Conservation (phyloP, 2,329 filamentous ascomycete species). For the Ilyonectria robusta region DNA sequence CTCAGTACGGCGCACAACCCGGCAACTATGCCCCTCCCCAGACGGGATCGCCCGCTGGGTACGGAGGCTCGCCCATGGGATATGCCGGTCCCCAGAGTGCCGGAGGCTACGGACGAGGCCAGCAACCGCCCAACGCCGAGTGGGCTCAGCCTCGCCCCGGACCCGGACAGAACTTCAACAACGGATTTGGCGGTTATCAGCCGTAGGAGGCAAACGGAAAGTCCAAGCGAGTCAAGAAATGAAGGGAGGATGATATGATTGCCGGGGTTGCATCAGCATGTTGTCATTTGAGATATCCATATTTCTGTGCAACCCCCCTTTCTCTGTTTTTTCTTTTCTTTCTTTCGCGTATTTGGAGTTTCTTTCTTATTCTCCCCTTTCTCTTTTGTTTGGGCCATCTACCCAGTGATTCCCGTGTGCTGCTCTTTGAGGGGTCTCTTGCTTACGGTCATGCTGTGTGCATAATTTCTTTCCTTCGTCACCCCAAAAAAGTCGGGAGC, state of each 20-base stretch:
- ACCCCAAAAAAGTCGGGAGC: constrained; percentile 46
- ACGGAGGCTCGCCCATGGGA: constrained; percentile 77
- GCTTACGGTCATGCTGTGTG: constrained; percentile 44
- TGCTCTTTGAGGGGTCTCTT: constrained; percentile 46
- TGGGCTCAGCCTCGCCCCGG: constrained; percentile 67
- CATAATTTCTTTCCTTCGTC: constrained; percentile 39
- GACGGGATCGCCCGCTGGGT: constrained; percentile 73
- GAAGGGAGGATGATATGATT: constrained; percentile 42
- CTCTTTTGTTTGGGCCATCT: constrained; percentile 42
- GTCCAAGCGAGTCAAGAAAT: constrained; percentile 42
- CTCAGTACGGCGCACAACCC: constrained; percentile 75
- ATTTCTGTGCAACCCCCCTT: constrained; percentile 35
- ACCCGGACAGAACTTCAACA: constrained; percentile 70
- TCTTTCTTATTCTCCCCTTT: constrained; percentile 40
- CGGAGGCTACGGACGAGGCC: constrained; percentile 87
- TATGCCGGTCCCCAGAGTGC: constrained; percentile 82
- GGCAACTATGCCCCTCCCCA: constrained; percentile 75
- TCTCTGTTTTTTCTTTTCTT: constrained; percentile 42
- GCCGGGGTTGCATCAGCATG: constrained; percentile 38
- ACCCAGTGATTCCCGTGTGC: constrained; percentile 44
- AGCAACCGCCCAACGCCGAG: constrained; percentile 69
- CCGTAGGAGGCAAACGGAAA: constrained; percentile 59
- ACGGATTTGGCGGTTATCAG: constrained; percentile 75
- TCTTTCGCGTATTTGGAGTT: constrained; percentile 40
- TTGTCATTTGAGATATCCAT: constrained; percentile 43